Base-by-base conservation (phyloP, 768 basidiomycete genomes). In the Collybia sp. region DNA sequence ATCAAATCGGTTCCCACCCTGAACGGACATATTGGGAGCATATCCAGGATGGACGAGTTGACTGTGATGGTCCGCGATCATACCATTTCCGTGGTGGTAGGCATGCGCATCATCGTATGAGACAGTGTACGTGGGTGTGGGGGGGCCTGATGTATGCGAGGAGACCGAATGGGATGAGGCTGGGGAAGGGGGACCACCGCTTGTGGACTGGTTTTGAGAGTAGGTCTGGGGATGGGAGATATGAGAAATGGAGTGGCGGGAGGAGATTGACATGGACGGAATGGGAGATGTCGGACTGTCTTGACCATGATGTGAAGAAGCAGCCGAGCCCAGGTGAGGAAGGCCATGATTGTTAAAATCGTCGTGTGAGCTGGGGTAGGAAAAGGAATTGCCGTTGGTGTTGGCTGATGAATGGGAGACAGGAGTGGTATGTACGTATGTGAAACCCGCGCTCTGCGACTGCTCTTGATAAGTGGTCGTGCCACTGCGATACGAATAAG, bases 241-340 rank as follows among this genome's bases (percentile, higher is more conserved):
- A 47, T 80, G 79, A 0, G 79, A 79, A 18, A 82, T 77, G 5
- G 79, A 80, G 35, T 79, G 74, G 9, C 80, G 73, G n/a, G 78
- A 80, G 3, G 70, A 62, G 2, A 70, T 62, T 3, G 75, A 58
- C 0, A 67, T 57, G 6, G 66, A 46, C 49, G 69, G 39, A 34
- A 61, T 54, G 12, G 64, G 58, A 18, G 64, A 36, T 8, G 25
- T 25, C 6, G 61, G 51, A 25, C 45, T 56, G 31, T 54, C 49
- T 6, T 57, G 56, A 8, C 48, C 12, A 20, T 58, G 52, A 25
- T 44, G 45, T 30, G 45, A 44, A 1, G 54, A 38, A 12, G 52
- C 55, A 15, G 59, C 53, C 1, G 58, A 55, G 30, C 53, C 57
- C 44, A 60, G 57, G 41, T 55, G 56, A 9, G 58, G 54, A 11